Evolutionary conservation across 495 filamentous ascomycete species (phyloP), one percentile per base, ranked within the genome.

Genomic region (Penicillium arizonense): DNA sequence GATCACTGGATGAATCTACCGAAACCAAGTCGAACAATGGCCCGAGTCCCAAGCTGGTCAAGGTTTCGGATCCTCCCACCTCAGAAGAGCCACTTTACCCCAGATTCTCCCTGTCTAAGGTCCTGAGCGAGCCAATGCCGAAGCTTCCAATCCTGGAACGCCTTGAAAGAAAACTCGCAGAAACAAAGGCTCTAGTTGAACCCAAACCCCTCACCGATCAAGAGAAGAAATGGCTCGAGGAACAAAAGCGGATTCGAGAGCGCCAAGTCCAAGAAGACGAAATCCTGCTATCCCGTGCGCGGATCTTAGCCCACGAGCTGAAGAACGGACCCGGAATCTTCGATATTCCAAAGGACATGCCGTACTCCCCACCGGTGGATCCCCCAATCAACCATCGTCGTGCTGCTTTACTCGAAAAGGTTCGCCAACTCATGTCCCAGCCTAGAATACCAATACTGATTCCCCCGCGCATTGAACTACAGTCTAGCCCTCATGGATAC

Each of bases 201-300:
- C 52, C 53, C n/a, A 71, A 65, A 37, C 49, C 50, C 11, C 35
- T 47, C 6, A 50, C 41, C 1, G 53, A 65, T 16, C 48, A 60
- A 33, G 61, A 70, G 23, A 23, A 56, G 3, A 53, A 64, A 26
- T 41, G 47, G 0, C 53, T 57, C 3, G 62, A 56, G 14, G 50
- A 57, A 50, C 51, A 51, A 11, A 47, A 42, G 38, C 32, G 44
- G 43, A 18, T 26, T 30, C 43, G 32, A 1, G 26, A 59, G 14
- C 67, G 56, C 33, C 64, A 71, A 48, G 55, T 77, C 36, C 73
- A 77, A 24, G 67, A 75, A 50, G 74, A 77, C 38, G 74, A 77
- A 47, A 53, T 77, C 6, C 61, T 74, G 10, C 59, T 77, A 3
- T 71, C 67, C 20, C 66, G 70, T 6, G 74, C 74, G 10, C 73